Percentiles rank a stretch among this genome's conserved stretches.
phyloP scores from a whole-genome alignment of 169 alveolate genomes.

The Plasmodium gonderi region DNA sequence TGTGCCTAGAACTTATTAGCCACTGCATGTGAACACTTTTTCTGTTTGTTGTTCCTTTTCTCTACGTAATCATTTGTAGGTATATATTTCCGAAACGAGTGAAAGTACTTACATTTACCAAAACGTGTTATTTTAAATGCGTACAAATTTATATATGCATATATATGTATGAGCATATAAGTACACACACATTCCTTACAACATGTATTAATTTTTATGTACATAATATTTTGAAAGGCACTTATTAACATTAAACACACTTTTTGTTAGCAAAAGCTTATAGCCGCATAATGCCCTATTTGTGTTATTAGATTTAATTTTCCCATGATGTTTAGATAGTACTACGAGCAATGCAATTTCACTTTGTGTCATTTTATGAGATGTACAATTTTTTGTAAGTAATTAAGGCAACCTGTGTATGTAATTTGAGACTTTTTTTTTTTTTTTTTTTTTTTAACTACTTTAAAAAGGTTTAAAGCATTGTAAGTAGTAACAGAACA shows the following conservation, averaged over 20 bases:
- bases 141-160: no score
- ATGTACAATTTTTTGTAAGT: not conserved
- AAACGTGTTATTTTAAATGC: no score
- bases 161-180: not conserved
- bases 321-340: not conserved
- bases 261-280: not conserved
- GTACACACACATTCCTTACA: not conserved
- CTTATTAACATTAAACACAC: not conserved
- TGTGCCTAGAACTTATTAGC: not conserved
- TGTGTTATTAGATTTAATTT: not conserved
- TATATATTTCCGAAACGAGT: not conserved
- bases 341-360: not conserved
- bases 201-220: not conserved
- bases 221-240: not conserved
- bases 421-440: not conserved
- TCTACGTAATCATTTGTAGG: not conserved
- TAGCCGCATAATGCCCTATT: not conserved
- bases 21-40: not conserved
- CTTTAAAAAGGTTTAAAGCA: not conserved
- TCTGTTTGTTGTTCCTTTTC: not conserved
- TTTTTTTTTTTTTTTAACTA: conserved; percentile 21
- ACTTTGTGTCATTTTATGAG: not conserved
- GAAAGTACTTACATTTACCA: not conserved
- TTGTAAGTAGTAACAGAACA: not conserved
- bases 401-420: not conserved